These are phyloP conservation scores for Xylariales sp. DNA, from an alignment of 2,329 filamentous ascomycete genomes.

Conservation along the genomic window DNA sequence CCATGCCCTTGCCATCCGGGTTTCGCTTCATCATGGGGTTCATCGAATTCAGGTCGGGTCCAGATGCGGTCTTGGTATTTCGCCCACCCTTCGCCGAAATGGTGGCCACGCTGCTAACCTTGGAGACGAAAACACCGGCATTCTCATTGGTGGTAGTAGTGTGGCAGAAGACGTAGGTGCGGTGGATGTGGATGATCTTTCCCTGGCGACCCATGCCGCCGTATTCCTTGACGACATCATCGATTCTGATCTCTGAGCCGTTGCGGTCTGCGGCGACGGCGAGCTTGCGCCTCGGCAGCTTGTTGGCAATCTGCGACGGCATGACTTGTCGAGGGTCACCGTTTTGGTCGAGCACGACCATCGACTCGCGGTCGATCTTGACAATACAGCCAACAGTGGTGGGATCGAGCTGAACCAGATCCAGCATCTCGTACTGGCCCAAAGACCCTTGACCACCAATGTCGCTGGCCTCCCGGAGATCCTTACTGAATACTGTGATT, in stretches of 20 bases:
- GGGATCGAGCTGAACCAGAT: slow-evolving; percentile 89
- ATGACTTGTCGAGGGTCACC: slow-evolving; percentile 77
- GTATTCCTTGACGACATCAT: slow-evolving; percentile 89
- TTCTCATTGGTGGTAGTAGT: slow-evolving; percentile 83
- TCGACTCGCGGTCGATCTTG: slow-evolving; percentile 90
- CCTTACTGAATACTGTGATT: slow-evolving; percentile 97
- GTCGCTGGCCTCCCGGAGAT: slow-evolving; percentile 88
- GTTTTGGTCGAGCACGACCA: slow-evolving; percentile 87
- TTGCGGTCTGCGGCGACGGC: slow-evolving; percentile 90
- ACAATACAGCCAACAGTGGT: slow-evolving; percentile 90
- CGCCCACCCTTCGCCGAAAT: slow-evolving; percentile 92
- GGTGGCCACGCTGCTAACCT: slow-evolving; percentile 80
- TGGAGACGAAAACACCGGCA: slow-evolving; percentile 81
- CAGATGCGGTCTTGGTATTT: slow-evolving; percentile 53
- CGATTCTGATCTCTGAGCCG: slow-evolving; percentile 85
- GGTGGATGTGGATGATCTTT: slow-evolving; percentile 88
- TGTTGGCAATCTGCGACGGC: slow-evolving; percentile 88
- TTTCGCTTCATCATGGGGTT: slow-evolving; percentile 83
- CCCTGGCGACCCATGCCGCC: slow-evolving; percentile 82
- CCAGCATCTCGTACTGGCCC: slow-evolving; percentile 88
- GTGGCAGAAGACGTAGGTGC: slow-evolving; percentile 87
- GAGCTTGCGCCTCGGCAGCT: slow-evolving; percentile 74
- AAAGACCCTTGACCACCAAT: slow-evolving; percentile 79
- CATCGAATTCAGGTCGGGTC: slow-evolving; percentile 83
- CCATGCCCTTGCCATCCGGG: slow-evolving; percentile 48